A percentile compares a stretch with the other conserved stretches of the same genome.
Evolutionary conservation across 2,329 filamentous ascomycete genomes (phyloP).

Genomic region (Aureobasidium uvarum): DNA sequence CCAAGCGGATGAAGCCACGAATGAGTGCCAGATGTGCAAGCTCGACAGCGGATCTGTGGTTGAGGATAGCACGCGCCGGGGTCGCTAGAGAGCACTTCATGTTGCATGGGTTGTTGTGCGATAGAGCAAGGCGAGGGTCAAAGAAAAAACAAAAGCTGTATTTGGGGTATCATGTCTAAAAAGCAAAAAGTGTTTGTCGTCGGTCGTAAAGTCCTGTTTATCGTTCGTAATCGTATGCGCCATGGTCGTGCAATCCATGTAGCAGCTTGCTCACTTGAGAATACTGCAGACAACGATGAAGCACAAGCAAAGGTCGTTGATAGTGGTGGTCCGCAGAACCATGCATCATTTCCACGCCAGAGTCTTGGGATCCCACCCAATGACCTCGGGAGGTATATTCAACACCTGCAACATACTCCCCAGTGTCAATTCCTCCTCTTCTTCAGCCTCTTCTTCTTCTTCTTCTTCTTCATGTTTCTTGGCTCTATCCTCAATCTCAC

Average conservation of each 20-base stretch:
- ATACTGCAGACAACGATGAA: neutral
- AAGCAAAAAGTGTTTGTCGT: neutral
- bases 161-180: conserved; percentile 1
- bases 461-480: conserved; percentile 41
- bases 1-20: too few species aligned
- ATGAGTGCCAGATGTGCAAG: too few species aligned
- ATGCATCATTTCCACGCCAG: conserved; percentile 53
- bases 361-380: conserved; percentile 59
- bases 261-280: neutral
- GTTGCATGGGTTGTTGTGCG: too few species aligned
- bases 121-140: too few species aligned
- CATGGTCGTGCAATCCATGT: neutral
- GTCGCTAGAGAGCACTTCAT: too few species aligned
- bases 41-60: too few species aligned
- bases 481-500: conserved; percentile 41
- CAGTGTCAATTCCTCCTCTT: conserved; percentile 63
- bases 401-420: conserved; percentile 66
- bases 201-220: neutral
- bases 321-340: neutral
- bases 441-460: conserved; percentile 35
- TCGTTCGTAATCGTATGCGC: neutral
- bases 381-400: conserved; percentile 61
- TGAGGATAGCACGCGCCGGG: too few species aligned
- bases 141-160: neutral
- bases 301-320: neutral